Evolutionary conservation across 2,329 filamentous ascomycete species (phyloP), one percentile per base, ranked within the genome.

Genomic region (Neoarthrinium moseri): DNA sequence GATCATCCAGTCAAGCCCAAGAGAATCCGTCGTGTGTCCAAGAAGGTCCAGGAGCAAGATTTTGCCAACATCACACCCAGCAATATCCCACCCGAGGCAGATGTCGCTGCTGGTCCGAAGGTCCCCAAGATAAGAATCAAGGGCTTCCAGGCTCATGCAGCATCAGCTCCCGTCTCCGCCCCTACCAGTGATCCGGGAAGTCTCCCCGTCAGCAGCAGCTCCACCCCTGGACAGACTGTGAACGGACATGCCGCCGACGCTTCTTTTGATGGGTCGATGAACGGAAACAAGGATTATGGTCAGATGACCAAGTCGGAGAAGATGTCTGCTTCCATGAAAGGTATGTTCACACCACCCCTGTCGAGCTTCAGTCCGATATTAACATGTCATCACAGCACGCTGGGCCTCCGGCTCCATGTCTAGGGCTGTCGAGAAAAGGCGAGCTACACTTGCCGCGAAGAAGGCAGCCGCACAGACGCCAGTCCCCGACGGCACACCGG

Each of bases 241-340:
- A 42, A 40, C 40, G 47, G 24, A 22, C 54, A 56, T 26, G 47
- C 61, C 53, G 13, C 39, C 46, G n/a, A n/a, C n/a, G n/a, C n/a
- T n/a, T n/a, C n/a, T n/a, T n/a, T n/a, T n/a, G 15, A 45, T 4
- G 65, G 62, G 4, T 65, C 67, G 10, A 63, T 56, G 12, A 70
- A 73, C 21, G 46, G 53, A 15, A 56, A 56, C 18, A 81, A 82
- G 65, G 77, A 81, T 43, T 83, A 83, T 55, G 74, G 75, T 27
- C 70, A 74, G 34, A 82, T 83, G 78, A 82, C 77, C 38, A 83
- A 83, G 66, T 81, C 77, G 23, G 79, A 83, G 64, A 83, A 83
- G 70, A 83, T 83, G 79, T 80, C 76, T n/a, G 73, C 73, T 15
- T 82, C 78, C 3, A 83, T 83, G 80, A 81, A 81, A 68, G 77